Percentiles rank a stretch among this genome's conserved stretches.
These are phyloP conservation scores for Trifolium repens DNA, from an alignment of 306 rosid genomes.

Conservation along the genomic window DNA sequence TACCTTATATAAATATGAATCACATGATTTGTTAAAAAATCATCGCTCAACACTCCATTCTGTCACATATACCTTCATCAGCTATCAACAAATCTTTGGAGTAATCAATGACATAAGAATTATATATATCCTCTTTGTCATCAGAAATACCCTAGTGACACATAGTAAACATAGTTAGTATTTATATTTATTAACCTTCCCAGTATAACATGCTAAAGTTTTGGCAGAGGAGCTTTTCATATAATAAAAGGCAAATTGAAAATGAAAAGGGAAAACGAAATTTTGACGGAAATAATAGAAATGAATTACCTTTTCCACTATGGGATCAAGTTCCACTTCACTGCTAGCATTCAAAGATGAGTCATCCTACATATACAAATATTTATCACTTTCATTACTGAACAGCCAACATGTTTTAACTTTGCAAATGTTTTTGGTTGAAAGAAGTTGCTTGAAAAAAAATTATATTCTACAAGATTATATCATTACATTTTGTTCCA, in stretches of 20 bases:
- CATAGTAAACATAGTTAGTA: background rate
- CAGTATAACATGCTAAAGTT: background rate
- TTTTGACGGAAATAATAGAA: slow-evolving; percentile 1
- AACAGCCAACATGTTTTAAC: slow-evolving; percentile 11
- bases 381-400: slow-evolving; percentile 27
- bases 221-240: background rate
- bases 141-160: slow-evolving; percentile 48
- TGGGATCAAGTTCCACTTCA: slow-evolving; percentile 27
- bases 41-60: slow-evolving; percentile 13
- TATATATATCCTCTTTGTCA: slow-evolving; percentile 43
- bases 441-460: background rate
- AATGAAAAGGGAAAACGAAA: background rate
- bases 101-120: slow-evolving; percentile 32
- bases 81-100: slow-evolving; percentile 35
- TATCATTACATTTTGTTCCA: slow-evolving; percentile 36
- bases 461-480: slow-evolving; percentile 21
- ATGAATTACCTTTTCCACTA: slow-evolving; percentile 39
- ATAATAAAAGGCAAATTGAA: slow-evolving; percentile 4
- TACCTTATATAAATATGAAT: background rate
- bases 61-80: slow-evolving; percentile 55
- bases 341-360: slow-evolving; percentile 33
- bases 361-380: slow-evolving; percentile 40
- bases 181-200: background rate
- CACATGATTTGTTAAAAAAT: slow-evolving; percentile 13
- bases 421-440: slow-evolving; percentile 8